These are phyloP conservation scores for Anacardium occidentale DNA, from an alignment of 345 rosid genomes.

Conservation along the genomic window DNA sequence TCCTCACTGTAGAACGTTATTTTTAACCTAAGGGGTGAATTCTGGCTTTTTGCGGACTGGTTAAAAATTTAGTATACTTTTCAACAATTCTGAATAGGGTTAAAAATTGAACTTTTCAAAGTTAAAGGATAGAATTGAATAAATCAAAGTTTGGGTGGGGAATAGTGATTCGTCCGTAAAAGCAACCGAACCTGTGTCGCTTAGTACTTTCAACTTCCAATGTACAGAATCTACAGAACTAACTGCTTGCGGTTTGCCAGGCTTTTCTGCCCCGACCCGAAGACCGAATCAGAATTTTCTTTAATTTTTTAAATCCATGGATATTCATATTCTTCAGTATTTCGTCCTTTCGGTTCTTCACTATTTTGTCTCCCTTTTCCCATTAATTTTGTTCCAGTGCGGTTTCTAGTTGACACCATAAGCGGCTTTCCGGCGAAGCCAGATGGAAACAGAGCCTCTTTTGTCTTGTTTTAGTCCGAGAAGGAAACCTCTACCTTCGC, in stretches of 20 bases:
- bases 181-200: not conserved
- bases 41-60: too few relatives aligned
- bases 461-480: slow-evolving; percentile 49
- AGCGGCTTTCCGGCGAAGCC: slow-evolving; percentile 24
- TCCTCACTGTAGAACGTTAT: too few relatives aligned
- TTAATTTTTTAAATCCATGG: not conserved
- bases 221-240: not conserved
- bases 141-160: too few relatives aligned
- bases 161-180: too few relatives aligned
- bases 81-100: too few relatives aligned
- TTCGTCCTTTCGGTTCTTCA: too few relatives aligned
- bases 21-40: too few relatives aligned
- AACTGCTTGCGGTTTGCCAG: not conserved
- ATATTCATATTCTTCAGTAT: not conserved
- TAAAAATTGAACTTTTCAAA: too few relatives aligned
- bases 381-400: not conserved
- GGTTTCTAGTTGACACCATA: not conserved
- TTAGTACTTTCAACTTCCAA: not conserved
- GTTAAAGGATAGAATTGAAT: too few relatives aligned
- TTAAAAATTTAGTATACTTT: too few relatives aligned
- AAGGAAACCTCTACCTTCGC: slow-evolving; percentile 28
- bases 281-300: slow-evolving; percentile 9
- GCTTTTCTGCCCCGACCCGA: not conserved
- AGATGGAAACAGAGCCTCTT: slow-evolving; percentile 63
- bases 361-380: not conserved